These are phyloP conservation scores for Poteriospumella lacustris DNA, from an alignment of 108 stramenopile species.

Conservation along the genomic window DNA sequence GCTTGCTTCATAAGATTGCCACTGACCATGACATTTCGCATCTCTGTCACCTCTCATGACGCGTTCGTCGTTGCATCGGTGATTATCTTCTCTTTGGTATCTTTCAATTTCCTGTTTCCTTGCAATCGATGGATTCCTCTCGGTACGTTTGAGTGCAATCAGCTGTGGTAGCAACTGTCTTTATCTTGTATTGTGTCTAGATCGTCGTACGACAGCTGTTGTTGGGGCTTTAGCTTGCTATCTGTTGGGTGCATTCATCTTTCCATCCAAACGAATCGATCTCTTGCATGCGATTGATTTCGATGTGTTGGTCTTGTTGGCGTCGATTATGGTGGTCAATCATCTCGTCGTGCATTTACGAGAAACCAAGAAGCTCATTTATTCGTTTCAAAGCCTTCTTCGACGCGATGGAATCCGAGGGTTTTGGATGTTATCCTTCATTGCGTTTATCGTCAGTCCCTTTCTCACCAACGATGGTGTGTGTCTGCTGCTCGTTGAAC, in stretches of 20 bases:
- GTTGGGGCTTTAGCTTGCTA: conserved; percentile 8
- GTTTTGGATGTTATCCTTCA: conserved; percentile 19
- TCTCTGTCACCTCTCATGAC: too few relatives aligned
- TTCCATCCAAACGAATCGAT: conserved; percentile 15
- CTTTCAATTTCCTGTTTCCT: conserved; percentile 26
- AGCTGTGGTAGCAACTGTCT: neutral
- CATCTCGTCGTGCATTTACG: conserved; percentile 7
- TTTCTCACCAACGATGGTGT: conserved; percentile 29
- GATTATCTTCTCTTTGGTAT: conserved; percentile 25
- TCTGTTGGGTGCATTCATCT: neutral
- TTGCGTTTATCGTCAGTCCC: conserved; percentile 15
- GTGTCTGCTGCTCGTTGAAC: conserved; percentile 22
- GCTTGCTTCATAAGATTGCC: too few relatives aligned
- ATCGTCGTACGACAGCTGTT: conserved; percentile 14
- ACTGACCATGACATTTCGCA: too few relatives aligned
- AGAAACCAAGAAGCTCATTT: conserved; percentile 14
- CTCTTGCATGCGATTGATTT: conserved; percentile 20
- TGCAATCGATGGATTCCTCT: conserved; percentile 19
- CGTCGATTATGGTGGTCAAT: conserved; percentile 26
- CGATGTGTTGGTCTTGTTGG: conserved; percentile 18
- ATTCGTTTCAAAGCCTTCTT: neutral
- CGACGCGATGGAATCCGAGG: neutral
- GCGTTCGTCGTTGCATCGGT: too few relatives aligned
- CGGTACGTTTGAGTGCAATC: neutral
- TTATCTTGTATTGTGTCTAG: too few relatives aligned